Evolutionary conservation across 2,329 filamentous ascomycete species (phyloP).

Genomic region (Fusarium phyllophilum): DNA sequence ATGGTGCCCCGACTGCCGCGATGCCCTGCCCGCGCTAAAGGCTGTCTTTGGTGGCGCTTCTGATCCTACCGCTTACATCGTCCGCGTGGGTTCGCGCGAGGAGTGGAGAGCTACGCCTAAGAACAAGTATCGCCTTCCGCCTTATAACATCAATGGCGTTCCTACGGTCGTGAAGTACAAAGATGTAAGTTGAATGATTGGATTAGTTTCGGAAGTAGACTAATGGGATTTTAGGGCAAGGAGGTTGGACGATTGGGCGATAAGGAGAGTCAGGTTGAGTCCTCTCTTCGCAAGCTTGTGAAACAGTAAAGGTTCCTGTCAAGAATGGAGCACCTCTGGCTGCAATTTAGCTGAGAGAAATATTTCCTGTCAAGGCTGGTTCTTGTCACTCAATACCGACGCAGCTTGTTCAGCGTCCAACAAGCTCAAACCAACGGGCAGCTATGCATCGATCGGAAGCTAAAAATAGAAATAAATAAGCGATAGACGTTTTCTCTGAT

Average conservation of each 20-base stretch:
- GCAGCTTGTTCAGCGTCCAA: accelerated
- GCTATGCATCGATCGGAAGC: accelerated
- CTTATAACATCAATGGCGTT: slow-evolving; percentile 43
- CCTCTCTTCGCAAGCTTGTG: slow-evolving; percentile 36
- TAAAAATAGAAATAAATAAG: accelerated
- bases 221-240: slow-evolving; percentile 26
- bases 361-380: accelerated
- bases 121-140: slow-evolving; percentile 43
- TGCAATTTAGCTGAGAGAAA: accelerated
- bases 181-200: slow-evolving; percentile 22
- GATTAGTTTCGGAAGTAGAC: too few relatives aligned
- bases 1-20: slow-evolving; percentile 45
- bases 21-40: slow-evolving; percentile 40
- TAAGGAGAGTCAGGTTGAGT: slow-evolving; percentile 43
- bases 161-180: slow-evolving; percentile 43
- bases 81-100: slow-evolving; percentile 39
- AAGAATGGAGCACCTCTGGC: accelerated
- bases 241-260: slow-evolving; percentile 43
- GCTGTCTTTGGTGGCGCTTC: slow-evolving; percentile 39
- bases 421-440: neutral
- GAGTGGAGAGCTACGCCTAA: slow-evolving; percentile 40
- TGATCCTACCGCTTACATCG: slow-evolving; percentile 40
- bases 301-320: neutral
- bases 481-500: accelerated
- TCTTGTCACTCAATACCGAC: accelerated